Evolutionary conservation across 331 rosid species (phyloP).

Genomic region (Pyracantha coccinea): DNA sequence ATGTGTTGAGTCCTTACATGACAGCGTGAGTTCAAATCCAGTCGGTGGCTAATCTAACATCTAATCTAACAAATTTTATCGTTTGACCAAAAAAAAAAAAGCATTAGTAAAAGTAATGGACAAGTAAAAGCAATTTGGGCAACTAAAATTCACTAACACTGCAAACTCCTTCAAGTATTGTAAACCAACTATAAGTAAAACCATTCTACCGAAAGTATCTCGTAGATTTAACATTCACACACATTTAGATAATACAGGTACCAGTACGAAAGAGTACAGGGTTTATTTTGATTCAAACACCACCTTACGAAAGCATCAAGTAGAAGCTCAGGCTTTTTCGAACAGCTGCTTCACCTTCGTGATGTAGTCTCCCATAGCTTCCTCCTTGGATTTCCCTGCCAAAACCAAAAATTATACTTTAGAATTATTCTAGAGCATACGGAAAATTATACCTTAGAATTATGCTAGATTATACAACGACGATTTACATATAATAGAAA

Average conservation of each 20-base stretch:
- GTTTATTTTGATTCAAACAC: neutral
- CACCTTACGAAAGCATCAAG: conserved; percentile 15
- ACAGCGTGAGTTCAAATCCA: fast-evolving
- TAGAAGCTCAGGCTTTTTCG: conserved; percentile 52
- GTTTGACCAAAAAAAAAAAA: too few species aligned
- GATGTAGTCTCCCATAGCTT: conserved; percentile 78
- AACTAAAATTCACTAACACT: neutral
- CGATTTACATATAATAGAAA: neutral
- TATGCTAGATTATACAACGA: neutral
- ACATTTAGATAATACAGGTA: neutral
- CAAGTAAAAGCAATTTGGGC: neutral
- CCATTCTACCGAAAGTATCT: neutral
- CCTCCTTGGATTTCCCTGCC: conserved; percentile 83
- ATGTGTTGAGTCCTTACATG: too few species aligned
- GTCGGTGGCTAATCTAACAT: too few species aligned
- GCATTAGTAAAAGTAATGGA: neutral
- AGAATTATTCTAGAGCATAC: too few species aligned
- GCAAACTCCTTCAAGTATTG: neutral
- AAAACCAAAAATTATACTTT: neutral
- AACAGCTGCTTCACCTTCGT: conserved; percentile 90
- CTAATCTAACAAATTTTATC: too few species aligned
- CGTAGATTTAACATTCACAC: neutral
- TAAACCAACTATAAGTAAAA: neutral
- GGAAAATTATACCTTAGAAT: neutral
- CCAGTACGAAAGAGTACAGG: neutral